Conservation (phyloP, 1,284 basidiomycete genomes). For the Ceratobasidium sp. region DNA sequence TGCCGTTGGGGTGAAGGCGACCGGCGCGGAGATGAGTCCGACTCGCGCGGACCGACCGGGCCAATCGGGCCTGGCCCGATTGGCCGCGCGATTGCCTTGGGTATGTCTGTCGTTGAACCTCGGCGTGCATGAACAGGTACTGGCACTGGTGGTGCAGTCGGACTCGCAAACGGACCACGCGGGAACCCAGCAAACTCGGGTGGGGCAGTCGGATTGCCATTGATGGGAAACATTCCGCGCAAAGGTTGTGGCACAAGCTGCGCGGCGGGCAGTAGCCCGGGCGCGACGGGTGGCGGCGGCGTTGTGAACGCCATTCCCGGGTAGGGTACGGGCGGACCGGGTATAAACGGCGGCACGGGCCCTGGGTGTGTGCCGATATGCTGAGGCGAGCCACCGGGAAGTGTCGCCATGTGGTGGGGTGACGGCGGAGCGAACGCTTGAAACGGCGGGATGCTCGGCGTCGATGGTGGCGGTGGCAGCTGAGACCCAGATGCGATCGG, state of each 20-base stretch:
- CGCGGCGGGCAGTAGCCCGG: slow-evolving; percentile 25
- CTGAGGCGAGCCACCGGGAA: slow-evolving; percentile 17
- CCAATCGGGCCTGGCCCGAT: slow-evolving; percentile 17
- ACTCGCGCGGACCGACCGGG: slow-evolving; percentile 6
- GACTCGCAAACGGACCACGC: slow-evolving; percentile 27
- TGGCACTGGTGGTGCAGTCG: slow-evolving; percentile 17
- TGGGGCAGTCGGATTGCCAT: slow-evolving; percentile 6
- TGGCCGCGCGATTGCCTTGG: slow-evolving; percentile 27
- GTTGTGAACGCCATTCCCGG: slow-evolving; percentile 29
- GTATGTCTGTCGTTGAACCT: slow-evolving; percentile 29
- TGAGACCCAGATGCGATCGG: slow-evolving; percentile 25
- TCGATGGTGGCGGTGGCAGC: slow-evolving; percentile 21
- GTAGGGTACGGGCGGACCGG: slow-evolving; percentile 24
- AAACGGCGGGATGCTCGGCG: slow-evolving; percentile 10
- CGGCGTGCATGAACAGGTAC: slow-evolving; percentile 16
- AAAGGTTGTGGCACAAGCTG: slow-evolving; percentile 18
- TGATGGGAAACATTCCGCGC: slow-evolving; percentile 30
- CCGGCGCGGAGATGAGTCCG: slow-evolving; percentile 10
- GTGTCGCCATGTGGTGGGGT: slow-evolving; percentile 5
- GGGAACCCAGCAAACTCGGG: slow-evolving; percentile 25
- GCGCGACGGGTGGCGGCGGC: slow-evolving; percentile 19
- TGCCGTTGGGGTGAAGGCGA: slow-evolving; percentile 24
- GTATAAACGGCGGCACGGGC: slow-evolving; percentile 24
- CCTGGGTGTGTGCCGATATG: slow-evolving; percentile 6
- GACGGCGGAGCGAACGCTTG: slow-evolving; percentile 16